Conservation (phyloP, 2,329 filamentous ascomycete genomes). For the Berkeleyomyces rouxiae region DNA sequence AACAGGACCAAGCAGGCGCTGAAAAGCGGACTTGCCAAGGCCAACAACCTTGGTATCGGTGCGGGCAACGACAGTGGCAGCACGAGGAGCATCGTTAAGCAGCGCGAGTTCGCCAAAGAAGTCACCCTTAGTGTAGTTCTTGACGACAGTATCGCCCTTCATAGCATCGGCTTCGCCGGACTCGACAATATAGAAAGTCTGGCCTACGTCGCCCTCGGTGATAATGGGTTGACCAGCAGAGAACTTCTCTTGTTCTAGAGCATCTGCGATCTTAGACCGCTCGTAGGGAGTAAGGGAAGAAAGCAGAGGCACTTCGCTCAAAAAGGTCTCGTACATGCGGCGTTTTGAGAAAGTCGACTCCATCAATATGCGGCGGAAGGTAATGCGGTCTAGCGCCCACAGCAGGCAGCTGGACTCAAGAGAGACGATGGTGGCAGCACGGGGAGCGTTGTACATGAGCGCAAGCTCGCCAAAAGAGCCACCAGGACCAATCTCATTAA, state of each 20-base stretch:
- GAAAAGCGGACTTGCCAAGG: conserved; percentile 86
- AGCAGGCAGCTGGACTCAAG: conserved; percentile 62
- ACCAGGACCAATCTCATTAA: conserved; percentile 67
- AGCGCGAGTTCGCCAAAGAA: conserved; percentile 94
- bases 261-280: conserved; percentile 92
- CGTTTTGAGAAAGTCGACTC: conserved; percentile 91
- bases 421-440: conserved; percentile 83
- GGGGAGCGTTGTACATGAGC: conserved; percentile 95
- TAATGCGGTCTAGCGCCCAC: conserved; percentile 89
- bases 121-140: conserved; percentile 75
- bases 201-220: conserved; percentile 74
- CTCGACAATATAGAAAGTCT: conserved; percentile 84
- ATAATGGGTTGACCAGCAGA: conserved; percentile 70
- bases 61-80: conserved; percentile 69
- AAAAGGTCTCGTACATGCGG: conserved; percentile 92
- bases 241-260: conserved; percentile 80
- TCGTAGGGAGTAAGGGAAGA: conserved; percentile 77
- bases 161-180: conserved; percentile 72
- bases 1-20: conserved; percentile 78
- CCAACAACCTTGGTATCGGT: conserved; percentile 87
- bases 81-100: conserved; percentile 82
- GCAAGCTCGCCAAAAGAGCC: conserved; percentile 94
- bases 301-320: conserved; percentile 82
- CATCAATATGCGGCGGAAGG: conserved; percentile 96
- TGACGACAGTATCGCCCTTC: conserved; percentile 61